Evolutionary conservation across 768 basidiomycete genomes (phyloP).

Genomic region (Chalciporus pseudorubinellus): DNA sequence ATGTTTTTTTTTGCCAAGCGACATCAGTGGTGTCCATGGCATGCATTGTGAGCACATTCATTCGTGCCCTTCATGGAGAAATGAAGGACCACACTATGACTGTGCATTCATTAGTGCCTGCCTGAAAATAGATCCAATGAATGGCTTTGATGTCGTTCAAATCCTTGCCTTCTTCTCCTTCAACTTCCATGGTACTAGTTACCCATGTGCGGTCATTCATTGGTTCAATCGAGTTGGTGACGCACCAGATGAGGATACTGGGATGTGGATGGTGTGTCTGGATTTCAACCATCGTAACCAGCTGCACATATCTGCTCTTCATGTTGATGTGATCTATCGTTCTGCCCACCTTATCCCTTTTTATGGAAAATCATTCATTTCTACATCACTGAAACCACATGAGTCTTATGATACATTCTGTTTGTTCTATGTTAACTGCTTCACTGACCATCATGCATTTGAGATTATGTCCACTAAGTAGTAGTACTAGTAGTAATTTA

Average conservation of each 20-base stretch:
- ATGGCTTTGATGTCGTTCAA: slow-evolving; percentile 14
- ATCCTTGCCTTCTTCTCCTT: slow-evolving; percentile 29
- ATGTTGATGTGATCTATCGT: slow-evolving; percentile 30
- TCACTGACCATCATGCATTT: slow-evolving; percentile 6
- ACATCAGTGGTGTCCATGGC: slow-evolving; percentile 21
- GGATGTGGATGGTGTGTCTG: slow-evolving; percentile 31
- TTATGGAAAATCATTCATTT: slow-evolving; percentile 11
- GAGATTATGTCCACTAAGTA: too few species aligned
- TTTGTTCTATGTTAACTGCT: slow-evolving; percentile 18
- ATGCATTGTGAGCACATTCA: slow-evolving; percentile 29
- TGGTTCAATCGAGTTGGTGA: slow-evolving; percentile 23
- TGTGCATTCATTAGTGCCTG: slow-evolving; percentile 21
- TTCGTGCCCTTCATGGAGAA: slow-evolving; percentile 20
- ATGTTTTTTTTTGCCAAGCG: slow-evolving; percentile 30
- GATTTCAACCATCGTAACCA: neutral
- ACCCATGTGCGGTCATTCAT: slow-evolving; percentile 21
- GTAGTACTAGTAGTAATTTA: too few species aligned
- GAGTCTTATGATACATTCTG: slow-evolving; percentile 9
- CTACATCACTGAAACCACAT: neutral
- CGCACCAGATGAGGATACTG: slow-evolving; percentile 20
- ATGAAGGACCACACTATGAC: slow-evolving; percentile 10
- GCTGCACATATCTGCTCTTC: slow-evolving; percentile 19
- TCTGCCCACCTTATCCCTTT: slow-evolving; percentile 31
- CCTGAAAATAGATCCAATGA: slow-evolving; percentile 11
- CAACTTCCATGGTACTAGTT: neutral